Evolutionary conservation across 1,284 basidiomycete species (phyloP).

Genomic region (Fistulina hepatica): DNA sequence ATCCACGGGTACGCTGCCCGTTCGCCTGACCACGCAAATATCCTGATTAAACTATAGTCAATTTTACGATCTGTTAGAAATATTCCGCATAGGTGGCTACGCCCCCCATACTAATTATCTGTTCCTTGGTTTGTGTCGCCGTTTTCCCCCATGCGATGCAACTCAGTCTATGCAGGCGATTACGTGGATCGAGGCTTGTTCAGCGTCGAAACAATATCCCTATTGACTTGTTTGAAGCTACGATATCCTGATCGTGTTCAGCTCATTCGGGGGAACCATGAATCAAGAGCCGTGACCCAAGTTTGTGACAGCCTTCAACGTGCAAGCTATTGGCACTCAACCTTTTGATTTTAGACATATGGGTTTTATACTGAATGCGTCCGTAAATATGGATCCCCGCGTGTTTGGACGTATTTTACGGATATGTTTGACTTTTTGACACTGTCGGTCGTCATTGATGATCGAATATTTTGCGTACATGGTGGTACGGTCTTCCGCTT

Average conservation of each 20-base stretch:
- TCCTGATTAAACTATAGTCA: conserved; percentile 48
- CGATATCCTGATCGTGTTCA: conserved; percentile 97
- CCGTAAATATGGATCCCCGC: conserved; percentile 91
- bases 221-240: conserved; percentile 93
- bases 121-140: conserved; percentile 67
- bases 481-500: conserved; percentile 51
- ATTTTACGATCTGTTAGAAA: conserved; percentile 99
- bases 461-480: conserved; percentile 98
- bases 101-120: conserved; percentile 97
- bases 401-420: conserved; percentile 99
- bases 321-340: not conserved
- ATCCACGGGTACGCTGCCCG: conserved; percentile 82
- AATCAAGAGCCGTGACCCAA: conserved; percentile 96
- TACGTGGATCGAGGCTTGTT: conserved; percentile 97
- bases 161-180: conserved; percentile 52
- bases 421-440: conserved; percentile 99
- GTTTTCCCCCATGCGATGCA: conserved; percentile 2
- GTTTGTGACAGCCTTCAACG: conserved; percentile 32
- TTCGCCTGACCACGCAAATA: conserved; percentile 7
- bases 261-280: conserved; percentile 96
- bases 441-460: conserved; percentile 95
- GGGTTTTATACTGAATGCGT: conserved; percentile 99
- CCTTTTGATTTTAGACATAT: conserved; percentile 67
- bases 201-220: conserved; percentile 96
- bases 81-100: conserved; percentile 96